Conservation (phyloP, 2,329 filamentous ascomycete genomes). For the Penicillium janthinellum region DNA sequence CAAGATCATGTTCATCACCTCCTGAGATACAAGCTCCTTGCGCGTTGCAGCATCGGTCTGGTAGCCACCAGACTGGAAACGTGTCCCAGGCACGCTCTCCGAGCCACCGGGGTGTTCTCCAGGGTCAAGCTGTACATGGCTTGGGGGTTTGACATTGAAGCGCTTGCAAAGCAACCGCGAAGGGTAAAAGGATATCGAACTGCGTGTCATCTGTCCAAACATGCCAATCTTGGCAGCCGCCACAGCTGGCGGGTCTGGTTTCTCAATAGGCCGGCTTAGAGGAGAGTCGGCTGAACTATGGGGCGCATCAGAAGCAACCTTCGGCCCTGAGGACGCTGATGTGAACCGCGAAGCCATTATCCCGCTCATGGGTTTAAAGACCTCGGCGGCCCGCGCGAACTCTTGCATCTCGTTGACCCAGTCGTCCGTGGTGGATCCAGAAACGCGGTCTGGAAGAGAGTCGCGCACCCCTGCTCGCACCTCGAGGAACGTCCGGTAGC, state of each 20-base stretch:
- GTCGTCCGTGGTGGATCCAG: constrained; percentile 63
- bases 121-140: constrained; percentile 63
- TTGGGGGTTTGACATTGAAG: constrained; percentile 81
- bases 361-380: constrained; percentile 90
- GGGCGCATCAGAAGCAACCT: constrained; percentile 41
- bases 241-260: constrained; percentile 74
- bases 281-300: constrained; percentile 38
- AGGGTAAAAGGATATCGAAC: constrained; percentile 71
- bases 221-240: constrained; percentile 87
- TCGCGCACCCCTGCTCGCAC: constrained; percentile 66
- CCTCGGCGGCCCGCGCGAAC: constrained; percentile 71
- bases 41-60: constrained; percentile 35
- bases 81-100: constrained; percentile 24
- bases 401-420: constrained; percentile 79
- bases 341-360: constrained; percentile 95
- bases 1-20: constrained; percentile 59
- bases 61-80: constrained; percentile 38
- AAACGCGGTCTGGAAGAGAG: constrained; percentile 59
- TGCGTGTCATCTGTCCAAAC: constrained; percentile 87
- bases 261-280: constrained; percentile 54
- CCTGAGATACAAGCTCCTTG: constrained; percentile 55
- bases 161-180: constrained; percentile 87
- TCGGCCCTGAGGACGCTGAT: constrained; percentile 51
- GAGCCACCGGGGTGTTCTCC: constrained; percentile 41
- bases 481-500: constrained; percentile 82